Percentiles rank a stretch among this genome's conserved stretches.
Conservation (phyloP, 2,329 filamentous ascomycete genomes). For the Pseudogymnoascus sp. region DNA sequence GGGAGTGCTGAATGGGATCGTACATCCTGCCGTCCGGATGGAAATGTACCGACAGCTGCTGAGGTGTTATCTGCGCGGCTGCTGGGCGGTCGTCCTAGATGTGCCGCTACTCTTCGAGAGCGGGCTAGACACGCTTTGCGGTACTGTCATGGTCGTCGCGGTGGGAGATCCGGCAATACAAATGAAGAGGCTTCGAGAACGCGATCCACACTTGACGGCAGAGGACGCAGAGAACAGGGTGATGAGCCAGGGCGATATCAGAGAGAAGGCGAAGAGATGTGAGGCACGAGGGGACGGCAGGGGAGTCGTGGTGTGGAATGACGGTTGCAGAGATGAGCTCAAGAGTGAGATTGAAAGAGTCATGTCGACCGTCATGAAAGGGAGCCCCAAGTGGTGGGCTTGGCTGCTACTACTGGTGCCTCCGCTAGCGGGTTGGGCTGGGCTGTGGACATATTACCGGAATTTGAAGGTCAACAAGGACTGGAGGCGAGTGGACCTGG, state of each 20-base stretch:
- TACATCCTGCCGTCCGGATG: slow-evolving; percentile 79
- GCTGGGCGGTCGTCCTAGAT: slow-evolving; percentile 87
- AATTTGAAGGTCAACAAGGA: slow-evolving; percentile 61
- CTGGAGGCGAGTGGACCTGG: slow-evolving; percentile 56
- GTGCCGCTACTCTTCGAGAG: slow-evolving; percentile 88
- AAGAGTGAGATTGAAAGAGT: slow-evolving; percentile 56
- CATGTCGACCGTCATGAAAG: slow-evolving; percentile 51
- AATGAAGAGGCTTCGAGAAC: slow-evolving; percentile 64
- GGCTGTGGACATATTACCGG: slow-evolving; percentile 62
- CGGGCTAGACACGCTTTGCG: slow-evolving; percentile 76
- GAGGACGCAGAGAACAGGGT: slow-evolving; percentile 87
- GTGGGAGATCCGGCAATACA: slow-evolving; percentile 73
- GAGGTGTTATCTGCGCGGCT: slow-evolving; percentile 62
- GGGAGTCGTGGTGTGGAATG: slow-evolving; percentile 87
- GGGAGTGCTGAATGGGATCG: slow-evolving; percentile 74
- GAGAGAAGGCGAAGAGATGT: slow-evolving; percentile 70
- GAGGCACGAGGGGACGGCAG: slow-evolving; percentile 53
- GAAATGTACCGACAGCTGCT: slow-evolving; percentile 73
- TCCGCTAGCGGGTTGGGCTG: slow-evolving; percentile 61
- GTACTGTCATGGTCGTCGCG: slow-evolving; percentile 77
- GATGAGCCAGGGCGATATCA: slow-evolving; percentile 75
- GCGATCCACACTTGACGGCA: slow-evolving; percentile 70
- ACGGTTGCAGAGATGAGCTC: slow-evolving; percentile 63
- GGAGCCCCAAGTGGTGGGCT: slow-evolving; percentile 59
- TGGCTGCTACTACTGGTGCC: slow-evolving; percentile 61